Evolutionary conservation across 2,329 filamentous ascomycete genomes (phyloP).

Genomic region (Fusarium papillatum): DNA sequence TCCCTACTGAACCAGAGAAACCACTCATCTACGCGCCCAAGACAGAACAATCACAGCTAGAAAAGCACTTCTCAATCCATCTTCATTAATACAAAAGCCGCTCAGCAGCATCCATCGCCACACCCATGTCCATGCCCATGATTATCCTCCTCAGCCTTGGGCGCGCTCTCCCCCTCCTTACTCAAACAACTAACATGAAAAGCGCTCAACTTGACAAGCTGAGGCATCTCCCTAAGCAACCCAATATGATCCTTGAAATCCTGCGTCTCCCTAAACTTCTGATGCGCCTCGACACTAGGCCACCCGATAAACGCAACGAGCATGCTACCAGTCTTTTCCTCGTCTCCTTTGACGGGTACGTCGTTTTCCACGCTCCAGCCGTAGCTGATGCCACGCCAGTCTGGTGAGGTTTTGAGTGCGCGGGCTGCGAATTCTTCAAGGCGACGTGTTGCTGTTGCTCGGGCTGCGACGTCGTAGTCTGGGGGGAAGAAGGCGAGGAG

Average conservation of each 20-base stretch:
- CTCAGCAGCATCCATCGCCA: conserved; percentile 31
- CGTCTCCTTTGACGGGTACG: conserved; percentile 45
- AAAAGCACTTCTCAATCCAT: not conserved
- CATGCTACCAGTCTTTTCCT: conserved; percentile 42
- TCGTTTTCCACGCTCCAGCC: conserved; percentile 51
- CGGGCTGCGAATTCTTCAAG: conserved; percentile 29
- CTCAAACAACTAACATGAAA: conserved; percentile 41
- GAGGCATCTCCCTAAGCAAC: conserved; percentile 38
- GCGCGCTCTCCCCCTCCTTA: conserved; percentile 17
- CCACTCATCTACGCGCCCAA: not conserved
- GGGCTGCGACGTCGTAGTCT: conserved; percentile 34
- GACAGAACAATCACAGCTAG: not conserved
- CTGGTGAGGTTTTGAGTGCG: conserved; percentile 32
- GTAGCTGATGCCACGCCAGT: conserved; percentile 43
- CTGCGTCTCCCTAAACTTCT: conserved; percentile 50
- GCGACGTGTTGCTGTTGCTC: conserved; percentile 31
- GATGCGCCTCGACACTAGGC: conserved; percentile 54
- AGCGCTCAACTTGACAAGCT: conserved; percentile 34
- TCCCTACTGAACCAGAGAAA: rapidly evolving
- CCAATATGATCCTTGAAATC: conserved; percentile 51
- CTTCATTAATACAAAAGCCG: not conserved
- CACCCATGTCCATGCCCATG: conserved; percentile 31
- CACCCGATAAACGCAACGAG: conserved; percentile 51
- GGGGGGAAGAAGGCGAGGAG: conserved; percentile 37
- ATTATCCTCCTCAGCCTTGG: conserved; percentile 20